A percentile compares a stretch with the other conserved stretches of the same genome.
These are phyloP conservation scores for Fusarium begoniae DNA, from an alignment of 2,329 filamentous ascomycete genomes.

Conservation along the genomic window DNA sequence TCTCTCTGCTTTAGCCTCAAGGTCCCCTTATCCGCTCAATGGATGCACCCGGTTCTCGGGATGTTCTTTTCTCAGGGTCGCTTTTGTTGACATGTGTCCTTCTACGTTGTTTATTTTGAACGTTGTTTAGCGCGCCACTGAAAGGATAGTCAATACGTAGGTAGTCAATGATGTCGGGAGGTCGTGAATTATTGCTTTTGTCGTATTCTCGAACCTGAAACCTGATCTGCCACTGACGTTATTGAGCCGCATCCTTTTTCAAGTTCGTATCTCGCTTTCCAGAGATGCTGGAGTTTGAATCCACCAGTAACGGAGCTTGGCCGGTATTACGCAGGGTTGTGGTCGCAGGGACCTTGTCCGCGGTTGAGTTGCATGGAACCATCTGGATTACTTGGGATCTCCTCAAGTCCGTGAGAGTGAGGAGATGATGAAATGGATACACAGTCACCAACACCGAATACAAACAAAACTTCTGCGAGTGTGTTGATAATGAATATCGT, in stretches of 20 bases:
- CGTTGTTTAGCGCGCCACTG: constrained; percentile 11
- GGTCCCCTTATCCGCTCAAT: constrained; percentile 20
- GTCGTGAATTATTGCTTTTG: background rate
- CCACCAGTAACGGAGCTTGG: constrained; percentile 33
- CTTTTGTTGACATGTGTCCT: background rate
- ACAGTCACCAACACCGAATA: background rate
- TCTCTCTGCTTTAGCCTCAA: constrained; percentile 25
- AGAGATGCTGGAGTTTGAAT: constrained; percentile 1
- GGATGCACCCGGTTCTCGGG: constrained; percentile 32
- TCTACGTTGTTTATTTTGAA: background rate
- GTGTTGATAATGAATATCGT: no score
- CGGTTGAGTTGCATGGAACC: constrained; percentile 21
- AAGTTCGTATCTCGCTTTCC: background rate
- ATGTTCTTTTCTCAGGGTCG: constrained; percentile 8
- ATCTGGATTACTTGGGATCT: constrained; percentile 28
- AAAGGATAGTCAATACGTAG: background rate
- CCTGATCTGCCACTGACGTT: constrained; percentile 27
- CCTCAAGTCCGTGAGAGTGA: background rate
- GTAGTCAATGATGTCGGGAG: background rate
- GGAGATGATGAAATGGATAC: constrained; percentile 4
- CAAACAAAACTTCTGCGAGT: background rate
- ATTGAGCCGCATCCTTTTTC: constrained; percentile 31
- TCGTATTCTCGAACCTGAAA: constrained; percentile 8
- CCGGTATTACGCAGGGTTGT: constrained; percentile 14
- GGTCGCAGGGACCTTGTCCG: constrained; percentile 22